Conservation (phyloP, 2,329 filamentous ascomycete genomes). For the Hirsutella thompsonii region DNA sequence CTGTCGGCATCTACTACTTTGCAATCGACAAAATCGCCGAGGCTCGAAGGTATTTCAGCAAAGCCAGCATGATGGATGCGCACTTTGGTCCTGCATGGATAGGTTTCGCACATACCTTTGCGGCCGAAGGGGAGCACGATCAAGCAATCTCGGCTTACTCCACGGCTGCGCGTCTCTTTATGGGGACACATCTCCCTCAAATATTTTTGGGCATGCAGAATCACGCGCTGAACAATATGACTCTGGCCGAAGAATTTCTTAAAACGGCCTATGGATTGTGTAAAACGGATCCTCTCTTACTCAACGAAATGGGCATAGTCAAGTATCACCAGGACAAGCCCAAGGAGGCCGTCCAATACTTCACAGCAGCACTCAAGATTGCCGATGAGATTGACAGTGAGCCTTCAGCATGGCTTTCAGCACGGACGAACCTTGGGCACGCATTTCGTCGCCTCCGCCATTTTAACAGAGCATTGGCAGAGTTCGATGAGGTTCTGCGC, state of each 20-base stretch:
- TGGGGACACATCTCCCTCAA: constrained; percentile 91
- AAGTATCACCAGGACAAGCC: constrained; percentile 81
- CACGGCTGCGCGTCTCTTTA: constrained; percentile 86
- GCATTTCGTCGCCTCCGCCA: constrained; percentile 62
- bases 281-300: constrained; percentile 71
- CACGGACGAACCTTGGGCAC: constrained; percentile 80
- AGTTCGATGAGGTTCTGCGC: constrained; percentile 81
- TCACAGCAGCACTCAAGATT: constrained; percentile 63
- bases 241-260: constrained; percentile 84
- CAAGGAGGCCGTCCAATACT: constrained; percentile 62
- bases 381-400: constrained; percentile 74
- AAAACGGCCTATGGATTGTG: constrained; percentile 78
- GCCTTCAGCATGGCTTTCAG: constrained; percentile 68
- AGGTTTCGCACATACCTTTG: constrained; percentile 96
- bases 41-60: constrained; percentile 90
- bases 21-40: constrained; percentile 81
- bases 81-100: constrained; percentile 98
- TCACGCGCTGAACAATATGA: constrained; percentile 88
- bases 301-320: constrained; percentile 96
- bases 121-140: constrained; percentile 93
- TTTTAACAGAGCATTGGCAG: constrained; percentile 57
- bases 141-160: constrained; percentile 97
- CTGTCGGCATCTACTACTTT: constrained; percentile 91
- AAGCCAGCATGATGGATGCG: constrained; percentile 93
- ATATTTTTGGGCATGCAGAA: constrained; percentile 98